Evolutionary conservation across 139 green algal species (phyloP), one percentile per base, ranked within the genome.

Genomic region (Chlorella sp.): DNA sequence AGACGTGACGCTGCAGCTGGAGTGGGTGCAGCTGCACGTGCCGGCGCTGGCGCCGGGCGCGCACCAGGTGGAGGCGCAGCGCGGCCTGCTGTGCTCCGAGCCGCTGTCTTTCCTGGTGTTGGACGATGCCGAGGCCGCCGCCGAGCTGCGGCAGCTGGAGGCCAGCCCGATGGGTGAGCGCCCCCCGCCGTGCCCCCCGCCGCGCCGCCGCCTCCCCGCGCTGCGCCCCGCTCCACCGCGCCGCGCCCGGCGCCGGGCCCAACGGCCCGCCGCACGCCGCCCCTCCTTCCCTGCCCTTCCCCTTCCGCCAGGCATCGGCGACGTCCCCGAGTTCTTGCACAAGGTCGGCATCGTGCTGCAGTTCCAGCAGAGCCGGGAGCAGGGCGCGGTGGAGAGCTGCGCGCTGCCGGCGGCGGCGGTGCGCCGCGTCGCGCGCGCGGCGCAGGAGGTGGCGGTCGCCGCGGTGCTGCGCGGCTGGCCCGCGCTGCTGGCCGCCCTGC

Each of bases 61-160:
- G 50, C 63, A 67, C 8, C 11, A 14, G 51, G 14, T 79, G 21
- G 74, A 79, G 66, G 66, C 66, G 4, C 65, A 73, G 65, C 74
- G 45, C 5, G 74, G 74, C 53, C 27, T 67, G 41, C 50, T 79
- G 23, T 21, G 74, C 25, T 38, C 31, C 31, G 15, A 43, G 19
- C 74, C 62, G 0, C 31, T 36, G 23, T 36, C 65, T 1, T 15
- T 82, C 2, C 60, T 87, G 55, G 50, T 87, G 29, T 29, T 87
- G 55, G 73, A 80, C 11, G 62, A 72, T n/a, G 67, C 74, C 5
- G 50, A 51, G 2, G 83, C 65, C 2, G 83, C 77, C 12, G 70
- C 56, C 7, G 83, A 87, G 67, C 36, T 87, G 38, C 67, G 74
- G 7, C 53, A 71, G 67, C 71, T 86, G 50, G 81, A 79, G 43